Evolutionary conservation across 2,329 filamentous ascomycete species (phyloP), one percentile per base, ranked within the genome.

Genomic region (Periconia sp.): DNA sequence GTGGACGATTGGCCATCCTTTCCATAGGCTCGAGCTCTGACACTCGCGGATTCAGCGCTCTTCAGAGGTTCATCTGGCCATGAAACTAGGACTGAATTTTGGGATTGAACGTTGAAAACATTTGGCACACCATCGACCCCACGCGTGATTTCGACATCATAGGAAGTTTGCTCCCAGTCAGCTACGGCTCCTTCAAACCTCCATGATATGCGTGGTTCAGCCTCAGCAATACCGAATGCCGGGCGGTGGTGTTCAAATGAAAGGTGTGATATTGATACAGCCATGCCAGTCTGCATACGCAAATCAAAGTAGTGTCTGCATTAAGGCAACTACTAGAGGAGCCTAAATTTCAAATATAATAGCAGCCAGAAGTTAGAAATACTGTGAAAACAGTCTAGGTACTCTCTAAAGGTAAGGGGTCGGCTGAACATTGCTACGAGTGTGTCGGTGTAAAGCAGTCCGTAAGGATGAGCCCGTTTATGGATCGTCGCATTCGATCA

Each of bases 181-280:
- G 59, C 31, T 6, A 61, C 66, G 5, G 65, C 56, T 2, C 72
- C 71, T 3, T 63, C 62, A 32, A 78, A 77, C 4, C 68, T 54
- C 76, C 76, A 79, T 1, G 76, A 77, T 30, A 79, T 71, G 0
- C 76, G 66, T 7, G 76, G 77, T 8, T 61, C 39, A 0, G 62
- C 52, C 40, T 78, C 74, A 2, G 65, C 72, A 19, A 79, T 77
- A 5, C 76, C 76, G 3, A 78, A 51, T 13, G 71, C 64, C 4
- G 54, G 42, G 1, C 62, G 64, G 24, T 76, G 72, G 35, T 77
- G 73, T 51, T 76, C 73, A 38, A 77, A 75, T 23, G 45, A 65
- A 8, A 77, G 42, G 24, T 66, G 60, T 0, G 66, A 64, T 9
- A 76, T 73, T 8, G 66, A 64, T 4, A 74, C 61, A 23, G 69